Conservation (phyloP, 805 yeast species). For the Yarrowia osloensis region DNA sequence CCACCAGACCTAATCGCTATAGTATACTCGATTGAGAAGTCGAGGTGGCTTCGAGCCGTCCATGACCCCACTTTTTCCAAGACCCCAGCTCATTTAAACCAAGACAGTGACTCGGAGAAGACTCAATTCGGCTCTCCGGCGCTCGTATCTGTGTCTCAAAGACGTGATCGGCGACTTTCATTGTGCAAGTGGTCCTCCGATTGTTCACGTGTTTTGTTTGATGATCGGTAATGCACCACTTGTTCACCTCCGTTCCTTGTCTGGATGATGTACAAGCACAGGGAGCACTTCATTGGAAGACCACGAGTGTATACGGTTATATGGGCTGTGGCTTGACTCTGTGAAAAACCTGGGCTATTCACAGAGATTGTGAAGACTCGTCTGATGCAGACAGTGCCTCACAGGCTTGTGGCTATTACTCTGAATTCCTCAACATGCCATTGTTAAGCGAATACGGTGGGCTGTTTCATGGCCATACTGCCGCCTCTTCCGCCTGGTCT, state of each 20-base stretch:
- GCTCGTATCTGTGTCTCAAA: neutral
- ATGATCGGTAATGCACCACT: neutral
- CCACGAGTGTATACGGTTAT: too few relatives aligned
- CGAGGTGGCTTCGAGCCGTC: neutral
- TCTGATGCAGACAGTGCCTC: too few relatives aligned
- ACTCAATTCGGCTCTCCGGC: neutral
- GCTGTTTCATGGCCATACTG: neutral
- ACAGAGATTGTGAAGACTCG: too few relatives aligned
- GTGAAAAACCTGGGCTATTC: neutral
- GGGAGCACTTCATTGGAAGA: neutral
- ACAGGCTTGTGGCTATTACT: neutral
- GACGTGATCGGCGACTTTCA: neutral
- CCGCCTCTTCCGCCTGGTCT: neutral
- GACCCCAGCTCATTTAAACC: neutral
- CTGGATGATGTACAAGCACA: neutral
- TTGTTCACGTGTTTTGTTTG: neutral
- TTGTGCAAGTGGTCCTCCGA: neutral
- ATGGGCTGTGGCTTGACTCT: neutral
- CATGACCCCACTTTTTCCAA: neutral
- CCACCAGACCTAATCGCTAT: neutral
- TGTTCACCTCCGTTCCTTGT: neutral
- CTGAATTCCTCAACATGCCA: neutral
- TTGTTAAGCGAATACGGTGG: neutral
- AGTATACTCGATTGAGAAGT: neutral
- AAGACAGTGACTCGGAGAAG: conserved; percentile 11